A percentile compares a stretch with the other conserved stretches of the same genome.
phyloP scores from a whole-genome alignment of 2,329 filamentous ascomycete species.

The Penicillium oxalicum region DNA sequence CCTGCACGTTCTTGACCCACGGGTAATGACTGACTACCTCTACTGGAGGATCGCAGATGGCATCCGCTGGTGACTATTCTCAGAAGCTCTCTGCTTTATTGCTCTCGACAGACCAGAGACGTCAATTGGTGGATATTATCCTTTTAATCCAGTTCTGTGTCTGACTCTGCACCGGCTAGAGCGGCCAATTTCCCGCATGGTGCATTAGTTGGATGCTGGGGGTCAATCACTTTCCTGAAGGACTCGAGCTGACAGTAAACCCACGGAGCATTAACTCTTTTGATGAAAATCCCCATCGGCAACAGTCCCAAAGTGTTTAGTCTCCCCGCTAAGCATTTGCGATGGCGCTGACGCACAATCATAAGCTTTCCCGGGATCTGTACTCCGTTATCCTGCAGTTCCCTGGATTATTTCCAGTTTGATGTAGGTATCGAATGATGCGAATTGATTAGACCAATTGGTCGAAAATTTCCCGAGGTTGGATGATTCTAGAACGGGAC shows the following conservation, averaged over 20 bases:
- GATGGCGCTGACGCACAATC: too few relatives aligned
- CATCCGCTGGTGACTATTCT: background rate
- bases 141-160: background rate
- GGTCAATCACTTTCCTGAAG: conserved; percentile 9
- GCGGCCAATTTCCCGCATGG: background rate
- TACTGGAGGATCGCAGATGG: conserved; percentile 4
- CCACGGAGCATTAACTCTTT: conserved; percentile 9
- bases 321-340: background rate
- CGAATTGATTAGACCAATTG: too few relatives aligned
- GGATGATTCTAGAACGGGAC: too few relatives aligned
- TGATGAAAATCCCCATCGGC: background rate
- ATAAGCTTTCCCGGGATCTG: too few relatives aligned
- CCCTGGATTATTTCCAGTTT: too few relatives aligned
- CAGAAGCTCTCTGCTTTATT: background rate
- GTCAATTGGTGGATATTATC: conserved; percentile 6
- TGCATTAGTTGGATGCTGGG: conserved; percentile 7
- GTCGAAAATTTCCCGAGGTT: too few relatives aligned
- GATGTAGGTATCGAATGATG: too few relatives aligned
- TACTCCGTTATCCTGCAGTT: too few relatives aligned
- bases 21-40: conserved; percentile 11
- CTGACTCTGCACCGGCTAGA: conserved; percentile 3
- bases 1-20: conserved; percentile 8
- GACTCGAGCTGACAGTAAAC: background rate
- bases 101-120: background rate
- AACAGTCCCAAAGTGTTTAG: background rate